Evolutionary conservation across 2,329 filamentous ascomycete genomes (phyloP), one percentile per base, ranked within the genome.

Genomic region (Blastomyces gilchristii): DNA sequence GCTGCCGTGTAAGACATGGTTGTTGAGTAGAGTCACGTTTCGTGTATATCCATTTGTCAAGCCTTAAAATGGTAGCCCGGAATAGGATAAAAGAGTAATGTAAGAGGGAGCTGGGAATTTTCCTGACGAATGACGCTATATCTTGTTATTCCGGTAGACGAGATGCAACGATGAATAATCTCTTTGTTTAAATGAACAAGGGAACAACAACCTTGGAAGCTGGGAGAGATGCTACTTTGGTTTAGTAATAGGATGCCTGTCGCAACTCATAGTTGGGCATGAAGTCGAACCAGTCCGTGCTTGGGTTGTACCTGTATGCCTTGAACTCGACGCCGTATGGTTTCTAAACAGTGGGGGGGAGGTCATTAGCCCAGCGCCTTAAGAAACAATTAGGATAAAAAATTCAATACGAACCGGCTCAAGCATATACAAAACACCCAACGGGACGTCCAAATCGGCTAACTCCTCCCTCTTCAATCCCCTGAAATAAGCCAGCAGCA

Each of bases 311-410:
- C 65, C 87, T 85, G 80, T 96, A 99, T 0, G 91, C 93, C 74
- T 96, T 93, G 79, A 97, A 97, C 65, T 96, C 93, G 64, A 97
- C 92, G 16, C 94, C 94, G 69, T 99, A 99, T 0, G 94, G 94
- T 81, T 97, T 97, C 67, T 78, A 64, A 62, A 63, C 16, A 45
- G 43, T 59, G 64, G 54, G 58, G 58, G 28, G 56, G 56, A 25
- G 9, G 49, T 28, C 22, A 50, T 61, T 41, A 47, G 22, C 50
- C 34, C 39, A n/a, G 16, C 39, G 50, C 12, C 14, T 37, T 18
- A 18, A 67, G 1, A 25, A 57, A 58, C 41, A 43, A 34, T 39
- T 22, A 57, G 37, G 45, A 18, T 5, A 61, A 56, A n/a, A 39
- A 39, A 37, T 49, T 3, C 14, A 50, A 53, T 47, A 68, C 75